Conservation (phyloP, 306 rosid species). For the Acacia crassicarpa region DNA sequence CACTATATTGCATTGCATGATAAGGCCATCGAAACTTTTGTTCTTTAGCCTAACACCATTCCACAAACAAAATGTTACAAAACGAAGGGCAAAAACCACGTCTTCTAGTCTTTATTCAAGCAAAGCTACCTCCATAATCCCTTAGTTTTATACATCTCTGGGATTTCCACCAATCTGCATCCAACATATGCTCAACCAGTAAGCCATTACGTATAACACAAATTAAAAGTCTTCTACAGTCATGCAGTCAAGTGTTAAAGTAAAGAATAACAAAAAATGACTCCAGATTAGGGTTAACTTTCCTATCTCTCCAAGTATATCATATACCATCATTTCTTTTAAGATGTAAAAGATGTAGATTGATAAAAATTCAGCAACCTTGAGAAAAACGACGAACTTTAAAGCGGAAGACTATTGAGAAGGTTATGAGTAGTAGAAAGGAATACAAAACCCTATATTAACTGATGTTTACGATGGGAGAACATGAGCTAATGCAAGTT, state of each 20-base stretch:
- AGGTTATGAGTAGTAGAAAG: background rate
- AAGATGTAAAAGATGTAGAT: background rate
- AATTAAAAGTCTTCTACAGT: background rate
- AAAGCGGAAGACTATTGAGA: background rate
- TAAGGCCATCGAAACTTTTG: slow-evolving; percentile 33
- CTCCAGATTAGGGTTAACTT: background rate
- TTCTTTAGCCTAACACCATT: slow-evolving; percentile 38
- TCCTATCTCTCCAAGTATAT: background rate
- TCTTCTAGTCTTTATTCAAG: slow-evolving; percentile 39
- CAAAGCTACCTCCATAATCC: slow-evolving; percentile 48
- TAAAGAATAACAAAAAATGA: background rate
- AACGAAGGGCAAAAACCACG: slow-evolving; percentile 30
- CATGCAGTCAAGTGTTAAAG: background rate
- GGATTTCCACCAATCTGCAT: slow-evolving; percentile 45
- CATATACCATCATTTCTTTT: background rate
- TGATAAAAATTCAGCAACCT: slow-evolving; percentile 13
- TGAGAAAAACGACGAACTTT: background rate
- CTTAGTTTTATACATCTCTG: slow-evolving; percentile 51
- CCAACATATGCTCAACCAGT: slow-evolving; percentile 1
- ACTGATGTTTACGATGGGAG: background rate
- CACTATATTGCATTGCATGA: slow-evolving; percentile 43
- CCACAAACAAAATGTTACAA: slow-evolving; percentile 39
- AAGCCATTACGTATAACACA: background rate
- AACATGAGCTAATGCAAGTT: slow-evolving; percentile 17
- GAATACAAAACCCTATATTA: slow-evolving; percentile 9